Evolutionary conservation across 2,329 filamentous ascomycete genomes (phyloP).

Genomic region (Fusarium nematophilum): DNA sequence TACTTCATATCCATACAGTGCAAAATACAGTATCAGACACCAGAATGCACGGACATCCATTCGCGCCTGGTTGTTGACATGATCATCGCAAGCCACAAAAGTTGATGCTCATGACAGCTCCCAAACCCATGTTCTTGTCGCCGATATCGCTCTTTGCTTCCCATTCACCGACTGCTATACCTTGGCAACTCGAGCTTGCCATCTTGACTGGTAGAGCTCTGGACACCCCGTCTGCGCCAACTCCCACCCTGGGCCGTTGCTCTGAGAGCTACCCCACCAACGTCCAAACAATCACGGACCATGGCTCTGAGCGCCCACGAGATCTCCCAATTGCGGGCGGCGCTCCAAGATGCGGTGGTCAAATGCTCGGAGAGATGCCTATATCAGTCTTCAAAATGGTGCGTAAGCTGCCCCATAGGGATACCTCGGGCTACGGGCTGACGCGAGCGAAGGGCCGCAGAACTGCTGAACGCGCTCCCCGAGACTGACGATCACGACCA

Average conservation of each 20-base stretch:
- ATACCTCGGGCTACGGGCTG: conserved; percentile 18
- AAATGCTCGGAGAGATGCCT: conserved; percentile 95
- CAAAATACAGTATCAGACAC: neutral
- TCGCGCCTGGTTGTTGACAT: conserved; percentile 25
- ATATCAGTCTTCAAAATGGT: conserved; percentile 98
- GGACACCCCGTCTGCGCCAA: conserved; percentile 8
- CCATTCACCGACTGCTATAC: neutral
- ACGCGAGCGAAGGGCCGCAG: conserved; percentile 79
- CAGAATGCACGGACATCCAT: neutral
- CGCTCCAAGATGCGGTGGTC: conserved; percentile 85
- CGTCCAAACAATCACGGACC: conserved; percentile 43
- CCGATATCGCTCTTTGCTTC: neutral
- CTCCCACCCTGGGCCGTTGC: neutral
- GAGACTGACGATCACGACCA: conserved; percentile 68
- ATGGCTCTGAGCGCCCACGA: conserved; percentile 69
- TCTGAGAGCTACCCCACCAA: conserved; percentile 31
- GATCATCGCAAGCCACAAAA: conserved; percentile 18
- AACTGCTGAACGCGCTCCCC: conserved; percentile 87
- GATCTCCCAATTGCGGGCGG: conserved; percentile 73
- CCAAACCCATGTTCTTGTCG: neutral
- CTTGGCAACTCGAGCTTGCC: neutral
- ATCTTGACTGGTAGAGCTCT: neutral
- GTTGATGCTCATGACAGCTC: conserved; percentile 33
- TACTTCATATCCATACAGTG: no score
- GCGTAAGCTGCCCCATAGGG: conserved; percentile 19